Conservation (phyloP, 208 protist genomes). For the Trypanosoma conorhini region DNA sequence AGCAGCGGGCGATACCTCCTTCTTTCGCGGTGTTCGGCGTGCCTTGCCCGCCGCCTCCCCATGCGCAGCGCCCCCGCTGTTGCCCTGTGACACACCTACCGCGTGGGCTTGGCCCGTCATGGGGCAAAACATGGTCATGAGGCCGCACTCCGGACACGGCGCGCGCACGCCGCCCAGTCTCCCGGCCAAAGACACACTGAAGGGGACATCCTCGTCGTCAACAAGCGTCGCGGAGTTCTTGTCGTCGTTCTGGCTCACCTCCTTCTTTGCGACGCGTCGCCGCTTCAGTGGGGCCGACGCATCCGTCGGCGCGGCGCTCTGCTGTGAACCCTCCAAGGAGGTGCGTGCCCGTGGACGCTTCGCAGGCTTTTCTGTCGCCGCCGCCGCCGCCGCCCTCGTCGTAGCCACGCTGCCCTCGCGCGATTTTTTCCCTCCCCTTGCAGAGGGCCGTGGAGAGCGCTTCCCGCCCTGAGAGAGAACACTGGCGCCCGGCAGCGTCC, state of each 20-base stretch:
- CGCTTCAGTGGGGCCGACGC: not conserved
- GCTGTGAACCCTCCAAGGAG: conserved; percentile 4
- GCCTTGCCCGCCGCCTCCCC: conserved; percentile 29
- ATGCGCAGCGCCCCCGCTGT: not conserved
- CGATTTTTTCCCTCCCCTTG: conserved; percentile 1
- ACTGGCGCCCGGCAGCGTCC: conserved; percentile 35
- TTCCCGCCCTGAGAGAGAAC: conserved; percentile 16
- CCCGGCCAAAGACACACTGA: not conserved
- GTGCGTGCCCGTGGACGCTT: conserved; percentile 1
- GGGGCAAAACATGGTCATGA: conserved; percentile 63
- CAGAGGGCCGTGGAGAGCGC: not conserved
- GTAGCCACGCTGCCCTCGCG: not conserved
- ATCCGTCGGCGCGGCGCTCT: not conserved
- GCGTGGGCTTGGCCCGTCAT: conserved; percentile 58
- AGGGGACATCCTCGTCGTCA: conserved; percentile 25
- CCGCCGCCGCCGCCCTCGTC: not conserved
- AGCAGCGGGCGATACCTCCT: not conserved
- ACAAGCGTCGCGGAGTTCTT: not conserved
- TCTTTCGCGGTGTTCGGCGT: not conserved
- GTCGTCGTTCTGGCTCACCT: not conserved
- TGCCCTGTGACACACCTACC: not conserved
- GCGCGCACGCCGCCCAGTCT: not conserved
- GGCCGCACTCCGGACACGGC: conserved; percentile 60
- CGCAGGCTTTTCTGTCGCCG: not conserved
- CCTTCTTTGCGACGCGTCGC: not conserved